Conservation (phyloP, 106 monocot species). For the Dioscorea alata region DNA sequence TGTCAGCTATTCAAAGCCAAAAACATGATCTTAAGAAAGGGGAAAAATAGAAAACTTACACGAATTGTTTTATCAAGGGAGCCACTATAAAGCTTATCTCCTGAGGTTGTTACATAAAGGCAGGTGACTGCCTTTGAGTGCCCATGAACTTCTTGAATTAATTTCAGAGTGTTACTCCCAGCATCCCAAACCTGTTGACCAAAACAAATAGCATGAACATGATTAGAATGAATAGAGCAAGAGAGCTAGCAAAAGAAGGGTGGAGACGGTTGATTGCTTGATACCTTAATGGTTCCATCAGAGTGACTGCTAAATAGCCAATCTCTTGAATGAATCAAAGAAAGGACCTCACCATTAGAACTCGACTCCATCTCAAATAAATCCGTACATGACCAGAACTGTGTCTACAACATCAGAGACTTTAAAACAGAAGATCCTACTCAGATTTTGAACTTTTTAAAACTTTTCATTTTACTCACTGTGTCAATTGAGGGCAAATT, state of each 20-base stretch:
- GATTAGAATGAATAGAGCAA: not conserved
- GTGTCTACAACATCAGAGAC: slow-evolving; percentile 28
- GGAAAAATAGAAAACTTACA: slow-evolving; percentile 18
- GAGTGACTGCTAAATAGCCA: slow-evolving; percentile 44
- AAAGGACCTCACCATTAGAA: slow-evolving; percentile 32
- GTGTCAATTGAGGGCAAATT: slow-evolving; percentile 33
- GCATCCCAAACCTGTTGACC: slow-evolving; percentile 37
- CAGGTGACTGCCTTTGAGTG: slow-evolving; percentile 44
- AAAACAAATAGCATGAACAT: slow-evolving; percentile 5
- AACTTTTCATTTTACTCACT: slow-evolving; percentile 11
- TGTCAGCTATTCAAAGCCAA: no score
- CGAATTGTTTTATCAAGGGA: slow-evolving; percentile 49
- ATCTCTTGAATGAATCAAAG: slow-evolving; percentile 32
- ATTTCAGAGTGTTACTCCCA: slow-evolving; percentile 28
- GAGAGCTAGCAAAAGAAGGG: not conserved
- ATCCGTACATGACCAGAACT: slow-evolving; percentile 45
- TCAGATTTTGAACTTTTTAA: not conserved
- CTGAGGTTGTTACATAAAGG: slow-evolving; percentile 26
- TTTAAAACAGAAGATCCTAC: not conserved
- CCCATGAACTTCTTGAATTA: slow-evolving; percentile 39
- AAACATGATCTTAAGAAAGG: not conserved
- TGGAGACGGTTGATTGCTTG: not conserved
- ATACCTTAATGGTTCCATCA: slow-evolving; percentile 65
- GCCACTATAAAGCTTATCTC: slow-evolving; percentile 40
- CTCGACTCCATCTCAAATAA: slow-evolving; percentile 28